A percentile compares a stretch with the other conserved stretches of the same genome.
Conservation (phyloP, 139 green algal species). For the Axilococcus clingmanii region DNA sequence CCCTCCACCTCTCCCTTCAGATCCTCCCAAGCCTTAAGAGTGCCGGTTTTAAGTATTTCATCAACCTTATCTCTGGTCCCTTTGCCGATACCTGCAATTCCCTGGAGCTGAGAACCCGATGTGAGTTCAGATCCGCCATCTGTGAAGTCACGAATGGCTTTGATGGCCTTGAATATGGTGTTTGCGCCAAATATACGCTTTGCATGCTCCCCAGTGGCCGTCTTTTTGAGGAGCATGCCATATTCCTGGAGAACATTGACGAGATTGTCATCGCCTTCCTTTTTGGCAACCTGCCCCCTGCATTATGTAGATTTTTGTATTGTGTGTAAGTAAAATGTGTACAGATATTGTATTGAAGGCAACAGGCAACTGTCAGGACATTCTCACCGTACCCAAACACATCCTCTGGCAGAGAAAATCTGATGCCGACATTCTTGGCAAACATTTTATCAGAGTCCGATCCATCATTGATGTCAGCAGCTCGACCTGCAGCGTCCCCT, state of each 20-base stretch:
- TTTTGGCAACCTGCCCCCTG: not conserved
- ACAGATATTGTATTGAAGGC: not conserved
- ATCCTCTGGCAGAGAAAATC: constrained; percentile 43
- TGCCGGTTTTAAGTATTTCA: constrained; percentile 12
- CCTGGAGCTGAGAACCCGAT: constrained; percentile 6
- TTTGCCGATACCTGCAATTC: constrained; percentile 14
- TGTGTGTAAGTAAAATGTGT: too few species aligned
- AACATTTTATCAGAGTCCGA: constrained; percentile 41
- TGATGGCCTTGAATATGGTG: constrained; percentile 3
- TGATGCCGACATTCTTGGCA: constrained; percentile 36
- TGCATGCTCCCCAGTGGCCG: too few species aligned
- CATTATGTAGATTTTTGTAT: too few species aligned
- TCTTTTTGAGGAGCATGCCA: constrained; percentile 1
- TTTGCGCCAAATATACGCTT: constrained; percentile 9
- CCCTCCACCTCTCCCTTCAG: constrained; percentile 1
- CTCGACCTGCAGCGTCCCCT: constrained; percentile 52
- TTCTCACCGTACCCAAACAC: constrained; percentile 38
- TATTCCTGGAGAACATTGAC: constrained; percentile 9
- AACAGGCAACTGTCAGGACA: not conserved
- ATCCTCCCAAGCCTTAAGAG: constrained; percentile 9
- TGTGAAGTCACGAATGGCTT: not conserved
- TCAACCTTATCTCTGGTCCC: constrained; percentile 11
- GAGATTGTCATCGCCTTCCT: not conserved
- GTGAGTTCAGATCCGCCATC: constrained; percentile 14
- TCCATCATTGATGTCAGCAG: constrained; percentile 20